phyloP scores from a whole-genome alignment of 805 yeast genomes.

The Starmerella stigmatis region DNA sequence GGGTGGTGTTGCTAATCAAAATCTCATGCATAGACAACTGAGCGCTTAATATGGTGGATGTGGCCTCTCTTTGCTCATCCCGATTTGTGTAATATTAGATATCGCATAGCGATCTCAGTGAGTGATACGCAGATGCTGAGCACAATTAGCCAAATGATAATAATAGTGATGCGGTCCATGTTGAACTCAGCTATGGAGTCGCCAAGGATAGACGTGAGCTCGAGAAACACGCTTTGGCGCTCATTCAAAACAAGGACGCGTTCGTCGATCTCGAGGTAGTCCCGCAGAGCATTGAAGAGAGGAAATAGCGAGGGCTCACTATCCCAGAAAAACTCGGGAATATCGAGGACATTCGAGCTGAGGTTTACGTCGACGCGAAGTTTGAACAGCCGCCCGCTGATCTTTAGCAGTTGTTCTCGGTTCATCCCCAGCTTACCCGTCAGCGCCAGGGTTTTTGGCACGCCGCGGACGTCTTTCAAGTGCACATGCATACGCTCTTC shows the following conservation, averaged over 20 bases:
- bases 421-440: constrained; percentile 81
- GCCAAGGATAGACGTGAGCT: constrained; percentile 82
- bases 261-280: constrained; percentile 88
- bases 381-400: constrained; percentile 84
- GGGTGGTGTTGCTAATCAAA: too few species aligned
- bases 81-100: constrained; percentile 11
- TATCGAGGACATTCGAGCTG: constrained; percentile 80
- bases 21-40: too few species aligned
- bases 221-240: constrained; percentile 85
- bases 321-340: constrained; percentile 96
- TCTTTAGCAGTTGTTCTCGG: constrained; percentile 71
- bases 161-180: constrained; percentile 83
- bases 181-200: constrained; percentile 90
- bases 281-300: constrained; percentile 75
- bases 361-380: constrained; percentile 87
- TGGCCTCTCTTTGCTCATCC: not conserved
- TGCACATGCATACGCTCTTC: constrained; percentile 84
- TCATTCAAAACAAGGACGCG: constrained; percentile 89
- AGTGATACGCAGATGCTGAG: constrained; percentile 55
- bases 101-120: constrained; percentile 24
- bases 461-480: constrained; percentile 70
- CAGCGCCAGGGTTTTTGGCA: constrained; percentile 81
- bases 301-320: constrained; percentile 91
- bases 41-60: not conserved
- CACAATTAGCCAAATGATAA: constrained; percentile 73